Percentiles rank a stretch among this genome's conserved stretches.
Conservation (phyloP, 2,329 filamentous ascomycete genomes). For the Xylaria hypoxylon region DNA sequence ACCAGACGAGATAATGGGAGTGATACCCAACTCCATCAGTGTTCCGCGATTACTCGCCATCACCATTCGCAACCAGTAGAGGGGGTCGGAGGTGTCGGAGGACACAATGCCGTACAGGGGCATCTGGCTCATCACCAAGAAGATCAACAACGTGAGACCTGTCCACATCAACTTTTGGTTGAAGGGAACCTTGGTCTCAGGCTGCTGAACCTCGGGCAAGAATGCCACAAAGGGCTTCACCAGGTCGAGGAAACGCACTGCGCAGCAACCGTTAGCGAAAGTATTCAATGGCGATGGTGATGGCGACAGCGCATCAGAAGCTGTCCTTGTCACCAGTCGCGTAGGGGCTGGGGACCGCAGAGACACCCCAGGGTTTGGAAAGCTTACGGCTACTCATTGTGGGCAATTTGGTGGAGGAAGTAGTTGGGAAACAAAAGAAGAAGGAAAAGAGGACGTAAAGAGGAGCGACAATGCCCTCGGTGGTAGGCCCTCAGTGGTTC, state of each 20-base stretch:
- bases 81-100: constrained; percentile 95
- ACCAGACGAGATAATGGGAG: constrained; percentile 98
- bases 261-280: constrained; percentile 41
- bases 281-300: constrained; percentile 39
- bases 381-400: constrained; percentile 56
- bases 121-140: constrained; percentile 99
- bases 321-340: constrained; percentile 18
- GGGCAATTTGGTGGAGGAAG: constrained; percentile 41
- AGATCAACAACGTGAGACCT: constrained; percentile 93
- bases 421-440: constrained; percentile 42
- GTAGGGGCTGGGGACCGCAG: constrained; percentile 13
- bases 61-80: constrained; percentile 99
- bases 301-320: constrained; percentile 38
- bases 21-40: constrained; percentile 95
- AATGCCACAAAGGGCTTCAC: constrained; percentile 99
- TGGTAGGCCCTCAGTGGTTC: constrained; percentile 44
- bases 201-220: constrained; percentile 98
- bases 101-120: constrained; percentile 99
- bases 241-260: constrained; percentile 99
- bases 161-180: constrained; percentile 99
- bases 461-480: constrained; percentile 47
- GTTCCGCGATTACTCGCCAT: constrained; percentile 98
- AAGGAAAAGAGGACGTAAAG: constrained; percentile 36
- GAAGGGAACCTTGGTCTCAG: constrained; percentile 98
- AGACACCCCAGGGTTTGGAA: constrained; percentile 22